Evolutionary conservation across 306 rosid species (phyloP).

Genomic region (Gastrolobium bilobum): DNA sequence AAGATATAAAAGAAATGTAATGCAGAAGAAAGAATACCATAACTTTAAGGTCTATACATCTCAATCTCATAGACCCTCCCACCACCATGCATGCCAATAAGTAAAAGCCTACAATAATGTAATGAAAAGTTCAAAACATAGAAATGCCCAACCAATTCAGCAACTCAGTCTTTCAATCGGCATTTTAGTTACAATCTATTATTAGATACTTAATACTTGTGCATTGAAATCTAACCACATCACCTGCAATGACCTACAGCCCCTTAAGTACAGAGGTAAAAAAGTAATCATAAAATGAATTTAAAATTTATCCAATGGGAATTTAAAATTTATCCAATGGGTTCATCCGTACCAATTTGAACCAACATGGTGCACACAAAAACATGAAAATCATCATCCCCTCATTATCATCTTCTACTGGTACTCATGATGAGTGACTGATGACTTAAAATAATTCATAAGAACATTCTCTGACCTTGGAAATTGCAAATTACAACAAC

Average conservation of each 20-base stretch:
- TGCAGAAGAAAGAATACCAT: constrained; percentile 57
- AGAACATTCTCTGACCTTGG: constrained; percentile 63
- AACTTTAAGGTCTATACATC: constrained; percentile 43
- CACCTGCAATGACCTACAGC: not conserved
- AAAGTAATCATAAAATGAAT: constrained; percentile 13
- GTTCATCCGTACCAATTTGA: not conserved
- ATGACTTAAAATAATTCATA: constrained; percentile 51
- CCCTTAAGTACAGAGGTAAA: constrained; percentile 13
- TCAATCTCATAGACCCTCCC: constrained; percentile 47
- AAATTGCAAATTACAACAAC: constrained; percentile 53
- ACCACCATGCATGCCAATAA: constrained; percentile 34
- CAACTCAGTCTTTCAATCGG: constrained; percentile 1
- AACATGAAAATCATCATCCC: constrained; percentile 46
- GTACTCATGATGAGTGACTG: constrained; percentile 57
- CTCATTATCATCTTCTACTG: constrained; percentile 45
- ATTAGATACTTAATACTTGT: not conserved
- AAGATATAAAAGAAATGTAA: constrained; percentile 65
- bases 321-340: constrained; percentile 14
- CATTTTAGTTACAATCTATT: constrained; percentile 29
- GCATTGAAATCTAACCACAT: constrained; percentile 13
- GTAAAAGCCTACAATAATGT: constrained; percentile 50
- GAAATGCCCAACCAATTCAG: constrained; percentile 33
- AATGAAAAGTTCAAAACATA: constrained; percentile 33
- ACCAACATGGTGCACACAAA: constrained; percentile 27
- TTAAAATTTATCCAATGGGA: not conserved